These are phyloP conservation scores for Orbilia ellipsospora DNA, from an alignment of 2,329 filamentous ascomycete species.

Conservation along the genomic window DNA sequence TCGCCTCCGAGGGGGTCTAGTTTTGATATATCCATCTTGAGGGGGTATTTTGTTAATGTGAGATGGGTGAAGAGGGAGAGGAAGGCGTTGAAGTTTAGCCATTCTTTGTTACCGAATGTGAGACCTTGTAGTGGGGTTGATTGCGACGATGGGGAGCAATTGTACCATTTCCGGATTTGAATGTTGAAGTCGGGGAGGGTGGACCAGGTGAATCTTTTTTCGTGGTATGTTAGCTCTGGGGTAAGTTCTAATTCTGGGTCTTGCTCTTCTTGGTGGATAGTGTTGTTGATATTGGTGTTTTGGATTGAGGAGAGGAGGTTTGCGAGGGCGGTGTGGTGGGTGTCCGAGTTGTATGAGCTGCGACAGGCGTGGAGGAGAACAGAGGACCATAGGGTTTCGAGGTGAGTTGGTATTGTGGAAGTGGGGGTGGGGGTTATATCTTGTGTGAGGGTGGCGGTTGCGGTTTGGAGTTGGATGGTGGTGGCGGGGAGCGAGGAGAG, in stretches of 20 bases:
- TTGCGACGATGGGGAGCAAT: slow-evolving; percentile 14
- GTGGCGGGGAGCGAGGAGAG: neutral
- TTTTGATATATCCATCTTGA: too few species aligned
- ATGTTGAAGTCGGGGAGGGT: slow-evolving; percentile 18
- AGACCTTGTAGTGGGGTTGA: neutral
- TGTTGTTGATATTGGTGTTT: neutral
- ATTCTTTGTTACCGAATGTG: slow-evolving; percentile 3
- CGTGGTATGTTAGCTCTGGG: neutral
- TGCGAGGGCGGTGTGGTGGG: slow-evolving; percentile 12
- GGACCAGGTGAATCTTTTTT: slow-evolving; percentile 12
- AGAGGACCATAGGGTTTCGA: slow-evolving; percentile 28
- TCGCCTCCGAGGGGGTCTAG: too few species aligned
- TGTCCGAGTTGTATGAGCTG: neutral
- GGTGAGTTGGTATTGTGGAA: slow-evolving; percentile 23
- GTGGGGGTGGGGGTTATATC: slow-evolving; percentile 14
- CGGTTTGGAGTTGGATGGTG: neutral
- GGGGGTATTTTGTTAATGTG: neutral
- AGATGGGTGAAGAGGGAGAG: neutral
- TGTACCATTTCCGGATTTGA: slow-evolving; percentile 29
- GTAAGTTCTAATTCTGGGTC: neutral
- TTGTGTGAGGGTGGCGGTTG: neutral
- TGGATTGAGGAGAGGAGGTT: slow-evolving; percentile 11
- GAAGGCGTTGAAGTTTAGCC: slow-evolving; percentile 39
- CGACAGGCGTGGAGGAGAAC: slow-evolving; percentile 21
- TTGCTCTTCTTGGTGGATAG: neutral